Conservation (phyloP, 208 protist genomes). For the Balamuthia mandrillaris region DNA sequence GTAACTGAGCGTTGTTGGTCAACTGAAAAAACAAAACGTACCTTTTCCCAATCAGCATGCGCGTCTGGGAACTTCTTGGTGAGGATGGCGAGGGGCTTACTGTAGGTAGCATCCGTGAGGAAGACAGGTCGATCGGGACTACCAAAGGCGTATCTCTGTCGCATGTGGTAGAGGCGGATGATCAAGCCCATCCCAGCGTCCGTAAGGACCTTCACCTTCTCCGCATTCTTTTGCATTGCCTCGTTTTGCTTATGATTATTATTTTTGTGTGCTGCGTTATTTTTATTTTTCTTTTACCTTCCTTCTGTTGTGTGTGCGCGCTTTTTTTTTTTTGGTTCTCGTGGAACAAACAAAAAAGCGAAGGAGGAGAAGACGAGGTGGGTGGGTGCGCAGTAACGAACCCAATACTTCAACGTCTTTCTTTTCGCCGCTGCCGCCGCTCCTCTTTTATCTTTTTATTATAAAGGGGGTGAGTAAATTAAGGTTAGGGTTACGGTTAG, state of each 20-base stretch:
- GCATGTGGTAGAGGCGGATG: neutral
- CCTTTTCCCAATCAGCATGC: neutral
- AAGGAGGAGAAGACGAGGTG: neutral
- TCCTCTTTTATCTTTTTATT: too few relatives aligned
- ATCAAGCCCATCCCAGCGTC: neutral
- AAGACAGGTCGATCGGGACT: neutral
- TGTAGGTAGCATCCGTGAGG: neutral
- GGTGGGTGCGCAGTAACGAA: neutral
- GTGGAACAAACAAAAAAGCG: neutral
- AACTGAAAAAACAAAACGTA: too few relatives aligned
- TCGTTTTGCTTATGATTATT: neutral
- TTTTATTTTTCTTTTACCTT: too few relatives aligned
- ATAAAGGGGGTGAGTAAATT: too few relatives aligned
- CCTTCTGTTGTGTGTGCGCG: neutral
- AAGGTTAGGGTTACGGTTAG: too few relatives aligned
- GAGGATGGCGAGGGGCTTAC: neutral
- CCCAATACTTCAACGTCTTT: too few relatives aligned
- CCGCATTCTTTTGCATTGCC: neutral
- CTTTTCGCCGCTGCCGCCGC: too few relatives aligned
- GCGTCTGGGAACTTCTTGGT: conserved; percentile 1
- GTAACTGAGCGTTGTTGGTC: too few relatives aligned
- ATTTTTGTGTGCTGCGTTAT: too few relatives aligned
- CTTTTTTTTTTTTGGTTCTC: neutral
- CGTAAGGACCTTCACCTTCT: conserved; percentile 12
- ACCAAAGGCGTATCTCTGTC: neutral